phyloP scores from a whole-genome alignment of 495 filamentous ascomycete species.

The Wilcoxina mikolae region DNA sequence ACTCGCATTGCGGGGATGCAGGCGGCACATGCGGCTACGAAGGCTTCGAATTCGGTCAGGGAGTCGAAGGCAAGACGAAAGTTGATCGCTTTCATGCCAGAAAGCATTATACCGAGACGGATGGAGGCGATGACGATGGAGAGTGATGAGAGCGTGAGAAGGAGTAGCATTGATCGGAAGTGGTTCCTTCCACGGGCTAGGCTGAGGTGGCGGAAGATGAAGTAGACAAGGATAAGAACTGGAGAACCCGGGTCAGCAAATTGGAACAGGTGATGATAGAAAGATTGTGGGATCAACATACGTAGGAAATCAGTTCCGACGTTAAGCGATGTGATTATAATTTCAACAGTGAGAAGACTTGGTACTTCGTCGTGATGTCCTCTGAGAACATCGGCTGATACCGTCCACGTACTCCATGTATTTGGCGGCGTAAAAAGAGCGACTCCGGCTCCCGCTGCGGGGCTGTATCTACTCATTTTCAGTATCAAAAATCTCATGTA shows the following conservation, averaged over 20 bases:
- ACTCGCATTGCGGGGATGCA: conserved; percentile 10
- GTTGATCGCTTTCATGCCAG: conserved; percentile 3
- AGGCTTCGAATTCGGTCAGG: conserved; percentile 6
- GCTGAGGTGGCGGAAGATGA: conserved; percentile 8
- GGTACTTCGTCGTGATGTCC: background rate
- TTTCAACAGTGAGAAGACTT: background rate
- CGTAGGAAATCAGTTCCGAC: background rate
- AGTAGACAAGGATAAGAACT: background rate
- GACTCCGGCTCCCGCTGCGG: conserved; percentile 4
- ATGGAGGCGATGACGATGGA: conserved; percentile 1
- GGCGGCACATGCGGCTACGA: conserved; percentile 5
- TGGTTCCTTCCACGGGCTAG: conserved; percentile 1
- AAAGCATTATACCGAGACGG: conserved; percentile 4
- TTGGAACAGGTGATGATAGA: background rate
- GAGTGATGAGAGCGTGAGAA: background rate
- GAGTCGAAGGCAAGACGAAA: conserved; percentile 7
- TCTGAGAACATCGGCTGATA: background rate
- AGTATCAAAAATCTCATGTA: background rate
- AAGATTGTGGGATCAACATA: background rate
- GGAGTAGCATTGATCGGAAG: background rate
- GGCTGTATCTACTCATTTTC: conserved; percentile 3
- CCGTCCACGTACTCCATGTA: conserved; percentile 4
- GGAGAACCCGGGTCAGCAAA: background rate
- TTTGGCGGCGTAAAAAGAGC: conserved; percentile 7
- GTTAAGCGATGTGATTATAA: conserved; percentile 6